phyloP scores from a whole-genome alignment of 2,329 filamentous ascomycete species.

The Gremmenia infestans region DNA sequence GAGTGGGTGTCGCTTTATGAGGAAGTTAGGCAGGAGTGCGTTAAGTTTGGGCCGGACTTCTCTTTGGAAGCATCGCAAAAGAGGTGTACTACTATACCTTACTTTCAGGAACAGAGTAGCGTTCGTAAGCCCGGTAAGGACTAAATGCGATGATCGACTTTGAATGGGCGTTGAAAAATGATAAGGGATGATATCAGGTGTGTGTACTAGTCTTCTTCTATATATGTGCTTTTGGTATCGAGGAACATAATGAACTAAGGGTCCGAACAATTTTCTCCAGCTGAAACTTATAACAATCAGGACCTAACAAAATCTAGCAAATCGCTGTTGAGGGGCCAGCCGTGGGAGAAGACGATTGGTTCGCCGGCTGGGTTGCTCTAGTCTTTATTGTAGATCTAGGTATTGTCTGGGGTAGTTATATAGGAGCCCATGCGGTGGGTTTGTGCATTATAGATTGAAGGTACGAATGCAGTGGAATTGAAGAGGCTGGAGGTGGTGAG shows the following conservation, averaged over 20 bases:
- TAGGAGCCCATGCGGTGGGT: constrained; percentile 24
- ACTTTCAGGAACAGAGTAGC: constrained; percentile 5
- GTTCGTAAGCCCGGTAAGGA: constrained; percentile 4
- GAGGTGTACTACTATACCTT: constrained; percentile 3
- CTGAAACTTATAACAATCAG: not conserved
- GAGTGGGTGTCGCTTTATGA: not conserved
- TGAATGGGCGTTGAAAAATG: too few relatives aligned
- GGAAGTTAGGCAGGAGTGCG: constrained; percentile 1
- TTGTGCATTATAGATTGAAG: not conserved
- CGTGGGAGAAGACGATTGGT: constrained; percentile 35
- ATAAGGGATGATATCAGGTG: too few relatives aligned
- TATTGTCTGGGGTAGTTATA: constrained; percentile 35
- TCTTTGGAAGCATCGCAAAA: not conserved
- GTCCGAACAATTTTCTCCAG: not conserved
- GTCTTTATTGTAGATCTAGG: constrained; percentile 39
- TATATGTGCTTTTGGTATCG: not conserved
- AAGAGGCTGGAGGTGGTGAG: not conserved
- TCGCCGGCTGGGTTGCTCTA: constrained; percentile 36
- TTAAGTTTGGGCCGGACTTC: not conserved
- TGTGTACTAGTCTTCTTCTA: too few relatives aligned
- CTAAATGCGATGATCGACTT: not conserved
- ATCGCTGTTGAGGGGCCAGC: constrained; percentile 37
- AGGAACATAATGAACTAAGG: not conserved
- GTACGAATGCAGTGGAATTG: not conserved
- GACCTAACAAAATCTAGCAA: constrained; percentile 31